phyloP scores from a whole-genome alignment of 306 rosid species.

The Neltuma alba region DNA sequence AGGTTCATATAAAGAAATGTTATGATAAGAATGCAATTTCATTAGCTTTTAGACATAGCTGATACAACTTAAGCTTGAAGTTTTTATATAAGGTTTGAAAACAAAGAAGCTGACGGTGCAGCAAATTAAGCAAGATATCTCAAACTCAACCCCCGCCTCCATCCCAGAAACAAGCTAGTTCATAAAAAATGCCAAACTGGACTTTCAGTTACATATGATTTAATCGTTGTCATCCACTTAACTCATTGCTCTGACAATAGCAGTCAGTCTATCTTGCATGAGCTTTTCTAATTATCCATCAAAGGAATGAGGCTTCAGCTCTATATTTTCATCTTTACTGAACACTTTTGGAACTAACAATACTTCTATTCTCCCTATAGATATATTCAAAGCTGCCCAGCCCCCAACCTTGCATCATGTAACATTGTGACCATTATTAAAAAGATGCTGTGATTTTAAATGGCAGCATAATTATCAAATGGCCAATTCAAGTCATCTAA shows the following conservation, averaged over 20 bases:
- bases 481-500: not conserved
- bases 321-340: constrained; percentile 7
- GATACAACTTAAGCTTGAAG: not conserved
- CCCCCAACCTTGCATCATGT: not conserved
- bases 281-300: constrained; percentile 10
- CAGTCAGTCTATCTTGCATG: constrained; percentile 5
- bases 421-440: not conserved
- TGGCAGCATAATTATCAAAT: not conserved
- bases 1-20: not conserved
- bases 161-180: not conserved
- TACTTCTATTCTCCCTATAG: constrained; percentile 1
- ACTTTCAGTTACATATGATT: not conserved
- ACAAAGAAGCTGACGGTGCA: not conserved
- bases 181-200: not conserved
- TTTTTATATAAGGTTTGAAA: constrained; percentile 2
- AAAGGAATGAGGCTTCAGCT: constrained; percentile 14
- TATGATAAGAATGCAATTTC: constrained; percentile 1
- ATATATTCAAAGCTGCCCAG: not conserved
- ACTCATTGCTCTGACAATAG: not conserved
- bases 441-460: not conserved
- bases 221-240: not conserved
- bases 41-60: not conserved
- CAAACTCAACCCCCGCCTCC: not conserved
- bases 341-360: constrained; percentile 8
- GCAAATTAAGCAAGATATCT: not conserved